Percentiles rank a stretch among this genome's conserved stretches.
These are phyloP conservation scores for Astrothelium subdiscretum DNA, from an alignment of 495 filamentous ascomycete genomes.

Conservation along the genomic window DNA sequence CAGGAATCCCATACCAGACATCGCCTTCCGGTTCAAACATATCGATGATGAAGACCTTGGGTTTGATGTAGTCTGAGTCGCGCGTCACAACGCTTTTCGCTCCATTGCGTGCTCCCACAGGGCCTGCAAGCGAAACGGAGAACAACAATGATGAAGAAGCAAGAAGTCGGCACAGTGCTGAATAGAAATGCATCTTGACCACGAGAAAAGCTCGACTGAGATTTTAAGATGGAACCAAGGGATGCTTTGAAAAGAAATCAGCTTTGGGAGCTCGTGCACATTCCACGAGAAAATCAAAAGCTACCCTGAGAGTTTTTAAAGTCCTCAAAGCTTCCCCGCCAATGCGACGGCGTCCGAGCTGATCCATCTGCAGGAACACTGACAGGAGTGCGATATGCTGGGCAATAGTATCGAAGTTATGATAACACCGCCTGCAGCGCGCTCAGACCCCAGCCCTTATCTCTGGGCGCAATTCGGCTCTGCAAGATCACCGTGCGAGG, in stretches of 20 bases:
- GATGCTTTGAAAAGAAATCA: background rate
- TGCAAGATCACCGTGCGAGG: background rate
- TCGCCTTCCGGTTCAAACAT: conserved; percentile 63
- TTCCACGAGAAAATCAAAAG: background rate
- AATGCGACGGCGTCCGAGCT: background rate
- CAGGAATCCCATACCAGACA: conserved; percentile 51
- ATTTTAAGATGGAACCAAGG: background rate
- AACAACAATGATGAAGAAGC: background rate
- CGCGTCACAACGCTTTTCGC: background rate
- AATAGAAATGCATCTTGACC: background rate
- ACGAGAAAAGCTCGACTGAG: background rate
- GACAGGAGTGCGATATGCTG: background rate
- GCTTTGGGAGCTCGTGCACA: background rate
- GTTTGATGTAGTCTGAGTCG: conserved; percentile 26
- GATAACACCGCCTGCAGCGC: background rate
- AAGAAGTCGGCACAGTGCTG: background rate
- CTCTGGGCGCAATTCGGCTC: background rate
- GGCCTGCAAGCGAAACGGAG: background rate
- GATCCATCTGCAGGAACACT: background rate
- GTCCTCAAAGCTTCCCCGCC: background rate
- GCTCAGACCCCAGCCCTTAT: background rate
- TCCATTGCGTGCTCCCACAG: background rate
- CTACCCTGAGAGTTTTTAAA: conserved; percentile 9
- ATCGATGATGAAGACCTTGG: conserved; percentile 59
- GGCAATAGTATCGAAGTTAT: background rate